Conservation (phyloP, 257 asterid genomes). For the Scutellaria baicalensis region DNA sequence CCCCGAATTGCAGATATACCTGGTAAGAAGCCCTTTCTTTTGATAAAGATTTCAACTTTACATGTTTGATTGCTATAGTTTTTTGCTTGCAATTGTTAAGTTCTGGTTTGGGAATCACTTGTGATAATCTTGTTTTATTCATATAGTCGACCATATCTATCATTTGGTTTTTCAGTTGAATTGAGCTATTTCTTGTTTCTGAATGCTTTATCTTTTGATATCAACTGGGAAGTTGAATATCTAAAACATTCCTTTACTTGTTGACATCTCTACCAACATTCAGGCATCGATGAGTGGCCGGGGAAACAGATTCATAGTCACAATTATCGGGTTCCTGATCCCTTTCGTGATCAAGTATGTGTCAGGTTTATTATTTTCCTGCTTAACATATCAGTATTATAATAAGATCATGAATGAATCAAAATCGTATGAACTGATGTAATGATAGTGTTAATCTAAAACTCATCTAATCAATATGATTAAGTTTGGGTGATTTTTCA, state of each 20-base stretch:
- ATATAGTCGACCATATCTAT: not conserved
- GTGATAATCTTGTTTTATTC: not conserved
- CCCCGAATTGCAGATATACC: slow-evolving; percentile 77
- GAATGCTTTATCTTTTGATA: not conserved
- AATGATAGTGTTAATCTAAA: no score
- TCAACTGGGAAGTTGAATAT: not conserved
- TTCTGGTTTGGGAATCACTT: not conserved
- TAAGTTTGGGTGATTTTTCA: slow-evolving; percentile 17
- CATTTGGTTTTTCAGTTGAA: not conserved
- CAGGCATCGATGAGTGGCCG: slow-evolving; percentile 87
- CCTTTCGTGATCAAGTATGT: slow-evolving; percentile 74
- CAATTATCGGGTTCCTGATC: slow-evolving; percentile 89
- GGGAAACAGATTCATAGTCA: slow-evolving; percentile 96
- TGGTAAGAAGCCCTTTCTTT: slow-evolving; percentile 31
- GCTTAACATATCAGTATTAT: no score
- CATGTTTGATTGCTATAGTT: not conserved
- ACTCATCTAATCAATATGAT: no score
- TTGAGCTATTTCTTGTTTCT: not conserved
- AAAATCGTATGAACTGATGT: no score
- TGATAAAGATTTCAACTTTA: not conserved
- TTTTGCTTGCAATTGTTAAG: not conserved
- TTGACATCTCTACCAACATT: not conserved
- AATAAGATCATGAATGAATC: no score
- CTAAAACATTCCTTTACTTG: not conserved
- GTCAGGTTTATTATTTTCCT: slow-evolving; percentile 25